Conservation (phyloP, 2,329 filamentous ascomycete genomes). For the Thelonectria blattea region DNA sequence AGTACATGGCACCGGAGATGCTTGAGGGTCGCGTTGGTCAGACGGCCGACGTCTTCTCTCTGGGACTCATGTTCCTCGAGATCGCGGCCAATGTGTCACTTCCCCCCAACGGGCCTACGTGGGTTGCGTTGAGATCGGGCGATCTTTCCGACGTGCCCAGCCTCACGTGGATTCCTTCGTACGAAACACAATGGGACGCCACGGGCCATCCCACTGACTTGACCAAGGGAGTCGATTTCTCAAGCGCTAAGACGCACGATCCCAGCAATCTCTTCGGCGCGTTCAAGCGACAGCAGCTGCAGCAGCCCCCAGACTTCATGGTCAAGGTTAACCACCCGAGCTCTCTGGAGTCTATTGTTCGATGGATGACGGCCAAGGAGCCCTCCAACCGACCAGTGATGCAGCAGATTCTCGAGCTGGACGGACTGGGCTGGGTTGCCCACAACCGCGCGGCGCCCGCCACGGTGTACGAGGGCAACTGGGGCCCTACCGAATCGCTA, state of each 20-base stretch:
- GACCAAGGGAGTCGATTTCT: constrained; percentile 45
- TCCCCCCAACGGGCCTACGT: constrained; percentile 89
- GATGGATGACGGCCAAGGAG: constrained; percentile 84
- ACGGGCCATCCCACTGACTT: constrained; percentile 57
- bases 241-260: constrained; percentile 41
- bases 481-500: constrained; percentile 75
- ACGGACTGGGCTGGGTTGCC: constrained; percentile 81
- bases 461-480: constrained; percentile 96
- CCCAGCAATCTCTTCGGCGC: constrained; percentile 50
- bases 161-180: constrained; percentile 80
- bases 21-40: constrained; percentile 86
- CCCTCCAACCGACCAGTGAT: constrained; percentile 76
- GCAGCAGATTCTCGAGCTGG: constrained; percentile 73
- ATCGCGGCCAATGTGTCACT: constrained; percentile 93
- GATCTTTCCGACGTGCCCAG: constrained; percentile 89
- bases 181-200: constrained; percentile 74
- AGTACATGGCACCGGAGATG: constrained; percentile 95
- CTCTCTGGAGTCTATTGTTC: constrained; percentile 83
- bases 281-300: constrained; percentile 56
- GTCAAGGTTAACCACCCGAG: constrained; percentile 72
- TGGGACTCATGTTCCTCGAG: constrained; percentile 93
- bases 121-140: constrained; percentile 87
- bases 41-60: constrained; percentile 89
- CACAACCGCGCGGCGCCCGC: constrained; percentile 81
- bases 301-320: constrained; percentile 86